Evolutionary conservation across 2,329 filamentous ascomycete species (phyloP).

Genomic region (Fusarium sp.): DNA sequence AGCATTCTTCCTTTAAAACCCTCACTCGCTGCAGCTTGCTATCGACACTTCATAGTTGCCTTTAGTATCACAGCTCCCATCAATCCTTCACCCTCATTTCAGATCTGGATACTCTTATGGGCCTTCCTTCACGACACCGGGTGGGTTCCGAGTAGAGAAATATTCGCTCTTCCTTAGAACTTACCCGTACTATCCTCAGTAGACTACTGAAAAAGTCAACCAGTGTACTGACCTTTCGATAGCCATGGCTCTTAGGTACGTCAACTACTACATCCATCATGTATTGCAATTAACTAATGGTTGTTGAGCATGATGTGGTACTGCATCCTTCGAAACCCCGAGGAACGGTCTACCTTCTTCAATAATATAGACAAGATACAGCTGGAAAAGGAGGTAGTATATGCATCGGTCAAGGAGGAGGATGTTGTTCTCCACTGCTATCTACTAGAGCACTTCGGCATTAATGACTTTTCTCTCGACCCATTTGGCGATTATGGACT

Average conservation of each 20-base stretch:
- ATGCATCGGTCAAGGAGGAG: conserved; percentile 9
- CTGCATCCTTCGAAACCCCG: background rate
- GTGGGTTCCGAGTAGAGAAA: background rate
- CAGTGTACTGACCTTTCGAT: background rate
- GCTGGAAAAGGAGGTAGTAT: conserved; percentile 5
- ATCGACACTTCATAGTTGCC: background rate
- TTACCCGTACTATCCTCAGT: background rate
- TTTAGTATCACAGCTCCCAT: background rate
- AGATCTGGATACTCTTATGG: background rate
- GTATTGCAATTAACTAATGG: background rate
- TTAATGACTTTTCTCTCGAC: too few relatives aligned
- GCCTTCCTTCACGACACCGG: background rate
- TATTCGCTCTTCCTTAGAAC: background rate
- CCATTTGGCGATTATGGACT: too few relatives aligned
- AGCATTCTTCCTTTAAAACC: background rate
- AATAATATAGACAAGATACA: conserved; percentile 4
- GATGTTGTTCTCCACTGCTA: conserved; percentile 22
- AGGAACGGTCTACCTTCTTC: background rate
- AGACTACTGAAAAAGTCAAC: background rate
- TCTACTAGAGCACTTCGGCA: conserved; percentile 35
- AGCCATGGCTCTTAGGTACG: conserved; percentile 11
- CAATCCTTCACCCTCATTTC: background rate
- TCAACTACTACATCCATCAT: background rate
- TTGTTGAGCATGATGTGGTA: conserved; percentile 4
- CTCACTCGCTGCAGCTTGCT: background rate